Conservation (phyloP, 495 filamentous ascomycete genomes). For the Xanthoparmelia taractica region DNA sequence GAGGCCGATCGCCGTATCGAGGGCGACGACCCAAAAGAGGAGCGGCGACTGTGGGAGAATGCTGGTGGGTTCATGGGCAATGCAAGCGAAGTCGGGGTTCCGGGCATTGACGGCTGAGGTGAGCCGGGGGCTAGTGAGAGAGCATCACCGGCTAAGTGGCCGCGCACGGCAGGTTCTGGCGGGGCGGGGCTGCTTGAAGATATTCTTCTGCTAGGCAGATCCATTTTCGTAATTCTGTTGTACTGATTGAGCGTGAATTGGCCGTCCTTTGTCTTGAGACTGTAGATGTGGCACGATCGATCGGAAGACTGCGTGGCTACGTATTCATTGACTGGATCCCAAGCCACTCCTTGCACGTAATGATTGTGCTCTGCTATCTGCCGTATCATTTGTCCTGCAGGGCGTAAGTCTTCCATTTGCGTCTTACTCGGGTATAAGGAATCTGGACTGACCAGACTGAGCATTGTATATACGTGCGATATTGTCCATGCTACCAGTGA, state of each 20-base stretch:
- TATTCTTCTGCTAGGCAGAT: conserved; percentile 81
- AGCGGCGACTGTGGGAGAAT: conserved; percentile 82
- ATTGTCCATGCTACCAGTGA: conserved; percentile 99
- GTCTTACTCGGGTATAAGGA: background rate
- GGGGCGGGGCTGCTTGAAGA: conserved; percentile 91
- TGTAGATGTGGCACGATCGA: conserved; percentile 95
- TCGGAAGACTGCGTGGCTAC: conserved; percentile 98
- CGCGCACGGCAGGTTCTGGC: conserved; percentile 57
- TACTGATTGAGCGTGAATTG: conserved; percentile 81
- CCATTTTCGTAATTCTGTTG: conserved; percentile 73
- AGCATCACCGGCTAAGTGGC: conserved; percentile 51
- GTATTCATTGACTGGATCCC: conserved; percentile 97
- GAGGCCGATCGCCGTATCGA: conserved; percentile 82
- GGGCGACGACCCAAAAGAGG: conserved; percentile 87
- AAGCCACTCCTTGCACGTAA: conserved; percentile 97
- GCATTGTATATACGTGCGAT: conserved; percentile 95
- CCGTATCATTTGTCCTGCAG: conserved; percentile 73
- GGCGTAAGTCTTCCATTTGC: background rate
- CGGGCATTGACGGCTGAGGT: conserved; percentile 82
- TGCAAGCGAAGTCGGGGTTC: conserved; percentile 84
- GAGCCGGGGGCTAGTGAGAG: conserved; percentile 59
- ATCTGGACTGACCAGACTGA: conserved; percentile 59
- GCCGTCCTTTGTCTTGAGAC: conserved; percentile 89
- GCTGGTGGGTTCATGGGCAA: conserved; percentile 96
- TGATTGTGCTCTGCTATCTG: conserved; percentile 99